A percentile compares a stretch with the other conserved stretches of the same genome.
These are phyloP conservation scores for Mycena vulgaris DNA, from an alignment of 768 basidiomycete species.

Conservation along the genomic window DNA sequence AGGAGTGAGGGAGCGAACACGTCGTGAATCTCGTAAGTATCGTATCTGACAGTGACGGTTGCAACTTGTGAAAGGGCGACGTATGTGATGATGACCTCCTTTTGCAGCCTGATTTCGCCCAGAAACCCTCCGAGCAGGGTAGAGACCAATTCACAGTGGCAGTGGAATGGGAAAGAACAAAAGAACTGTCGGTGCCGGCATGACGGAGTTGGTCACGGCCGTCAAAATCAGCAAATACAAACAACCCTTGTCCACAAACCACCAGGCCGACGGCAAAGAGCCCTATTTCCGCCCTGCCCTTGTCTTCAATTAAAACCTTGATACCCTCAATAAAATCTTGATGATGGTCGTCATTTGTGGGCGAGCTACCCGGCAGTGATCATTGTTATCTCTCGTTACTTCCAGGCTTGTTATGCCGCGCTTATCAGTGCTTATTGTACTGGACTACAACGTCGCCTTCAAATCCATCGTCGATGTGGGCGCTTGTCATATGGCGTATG, in stretches of 20 bases:
- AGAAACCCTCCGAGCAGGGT: too few species aligned
- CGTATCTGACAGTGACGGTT: too few species aligned
- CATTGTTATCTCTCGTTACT: conserved; percentile 14
- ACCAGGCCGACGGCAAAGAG: neutral
- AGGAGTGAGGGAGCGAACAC: too few species aligned
- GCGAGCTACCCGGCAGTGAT: conserved; percentile 12
- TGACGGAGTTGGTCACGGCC: too few species aligned
- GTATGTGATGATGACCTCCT: too few species aligned
- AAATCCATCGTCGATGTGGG: conserved; percentile 9
- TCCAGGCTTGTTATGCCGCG: neutral
- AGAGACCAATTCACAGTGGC: too few species aligned
- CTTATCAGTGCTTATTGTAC: conserved; percentile 25
- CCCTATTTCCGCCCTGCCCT: conserved; percentile 16
- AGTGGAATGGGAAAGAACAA: too few species aligned
- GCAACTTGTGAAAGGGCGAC: too few species aligned
- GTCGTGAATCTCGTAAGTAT: too few species aligned
- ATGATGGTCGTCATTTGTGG: conserved; percentile 28
- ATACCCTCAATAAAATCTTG: neutral
- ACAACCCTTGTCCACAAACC: neutral
- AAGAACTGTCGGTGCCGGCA: too few species aligned
- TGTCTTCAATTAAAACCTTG: conserved; percentile 16
- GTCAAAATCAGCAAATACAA: neutral
- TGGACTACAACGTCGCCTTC: conserved; percentile 27
- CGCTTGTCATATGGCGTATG: conserved; percentile 24
- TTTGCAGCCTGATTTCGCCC: too few species aligned